Conservation (phyloP, 2,329 filamentous ascomycete species). For the Domatiomyces catenatus region DNA sequence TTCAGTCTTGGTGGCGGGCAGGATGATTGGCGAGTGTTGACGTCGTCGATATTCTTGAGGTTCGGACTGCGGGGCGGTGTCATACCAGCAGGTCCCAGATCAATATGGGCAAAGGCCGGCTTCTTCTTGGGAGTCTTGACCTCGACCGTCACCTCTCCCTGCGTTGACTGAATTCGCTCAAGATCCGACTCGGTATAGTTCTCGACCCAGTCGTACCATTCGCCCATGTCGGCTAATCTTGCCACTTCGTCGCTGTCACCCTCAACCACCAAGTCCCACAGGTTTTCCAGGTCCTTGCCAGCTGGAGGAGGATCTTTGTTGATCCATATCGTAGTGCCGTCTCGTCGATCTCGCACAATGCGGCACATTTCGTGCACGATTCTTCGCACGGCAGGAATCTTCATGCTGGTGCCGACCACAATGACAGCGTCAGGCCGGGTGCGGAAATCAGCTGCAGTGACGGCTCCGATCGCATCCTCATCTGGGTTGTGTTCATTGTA, state of each 20-base stretch:
- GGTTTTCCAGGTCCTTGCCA: constrained; percentile 72
- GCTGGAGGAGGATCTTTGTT: constrained; percentile 75
- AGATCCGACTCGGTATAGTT: constrained; percentile 32
- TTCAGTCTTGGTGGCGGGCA: constrained; percentile 8
- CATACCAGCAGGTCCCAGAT: constrained; percentile 8
- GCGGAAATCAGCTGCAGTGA: constrained; percentile 72
- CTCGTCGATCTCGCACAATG: constrained; percentile 63
- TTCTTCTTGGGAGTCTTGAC: constrained; percentile 25
- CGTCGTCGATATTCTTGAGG: constrained; percentile 17
- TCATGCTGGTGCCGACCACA: constrained; percentile 88
- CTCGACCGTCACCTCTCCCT: constrained; percentile 26
- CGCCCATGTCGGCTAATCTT: constrained; percentile 46
- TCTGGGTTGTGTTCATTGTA: constrained; percentile 98
- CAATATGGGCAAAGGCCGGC: constrained; percentile 9
- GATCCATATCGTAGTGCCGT: constrained; percentile 86
- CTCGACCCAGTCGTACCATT: constrained; percentile 38
- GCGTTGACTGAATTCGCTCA: constrained; percentile 27
- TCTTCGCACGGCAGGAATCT: constrained; percentile 80
- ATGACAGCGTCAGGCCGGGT: constrained; percentile 78
- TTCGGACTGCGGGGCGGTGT: constrained; percentile 29
- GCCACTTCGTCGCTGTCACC: constrained; percentile 84
- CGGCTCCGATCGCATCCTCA: constrained; percentile 85
- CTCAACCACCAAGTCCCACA: constrained; percentile 81
- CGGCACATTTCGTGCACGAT: constrained; percentile 84
- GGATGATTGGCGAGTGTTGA: too few species aligned